Conservation (phyloP, 2,329 filamentous ascomycete species). For the Fusarium multiceps region DNA sequence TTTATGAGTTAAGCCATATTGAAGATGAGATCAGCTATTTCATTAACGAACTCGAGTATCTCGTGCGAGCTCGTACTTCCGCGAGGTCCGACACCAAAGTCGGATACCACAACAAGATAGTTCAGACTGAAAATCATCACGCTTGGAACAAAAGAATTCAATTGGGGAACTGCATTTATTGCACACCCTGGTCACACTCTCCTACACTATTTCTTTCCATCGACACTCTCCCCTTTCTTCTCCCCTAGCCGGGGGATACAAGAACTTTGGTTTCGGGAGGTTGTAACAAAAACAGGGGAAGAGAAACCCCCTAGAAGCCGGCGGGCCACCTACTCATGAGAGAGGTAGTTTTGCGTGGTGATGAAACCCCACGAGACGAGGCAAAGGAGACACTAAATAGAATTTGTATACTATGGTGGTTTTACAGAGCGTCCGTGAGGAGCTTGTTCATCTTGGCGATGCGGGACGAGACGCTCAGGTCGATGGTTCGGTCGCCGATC, state of each 20-base stretch:
- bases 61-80: conserved; percentile 4
- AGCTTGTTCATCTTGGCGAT: conserved; percentile 99
- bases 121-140: conserved; percentile 11
- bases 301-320: conserved; percentile 33
- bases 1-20: neutral
- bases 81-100: conserved; percentile 6
- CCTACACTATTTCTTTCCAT: conserved; percentile 50
- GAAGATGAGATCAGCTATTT: neutral
- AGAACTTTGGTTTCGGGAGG: conserved; percentile 26
- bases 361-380: conserved; percentile 28
- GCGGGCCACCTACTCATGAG: conserved; percentile 12
- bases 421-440: conserved; percentile 96
- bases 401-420: conserved; percentile 41
- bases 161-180: conserved; percentile 46
- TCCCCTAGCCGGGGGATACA: conserved; percentile 31
- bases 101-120: neutral
- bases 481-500: conserved; percentile 97
- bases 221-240: conserved; percentile 37
- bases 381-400: conserved; percentile 45
- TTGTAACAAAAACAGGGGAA: conserved; percentile 27
- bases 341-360: conserved; percentile 16
- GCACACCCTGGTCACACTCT: conserved; percentile 45
- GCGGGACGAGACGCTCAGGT: conserved; percentile 94
- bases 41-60: neutral
- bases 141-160: conserved; percentile 12